A percentile compares a stretch with the other conserved stretches of the same genome.
Conservation (phyloP, 2,329 filamentous ascomycete species). For the Cordyceps tenuipes region DNA sequence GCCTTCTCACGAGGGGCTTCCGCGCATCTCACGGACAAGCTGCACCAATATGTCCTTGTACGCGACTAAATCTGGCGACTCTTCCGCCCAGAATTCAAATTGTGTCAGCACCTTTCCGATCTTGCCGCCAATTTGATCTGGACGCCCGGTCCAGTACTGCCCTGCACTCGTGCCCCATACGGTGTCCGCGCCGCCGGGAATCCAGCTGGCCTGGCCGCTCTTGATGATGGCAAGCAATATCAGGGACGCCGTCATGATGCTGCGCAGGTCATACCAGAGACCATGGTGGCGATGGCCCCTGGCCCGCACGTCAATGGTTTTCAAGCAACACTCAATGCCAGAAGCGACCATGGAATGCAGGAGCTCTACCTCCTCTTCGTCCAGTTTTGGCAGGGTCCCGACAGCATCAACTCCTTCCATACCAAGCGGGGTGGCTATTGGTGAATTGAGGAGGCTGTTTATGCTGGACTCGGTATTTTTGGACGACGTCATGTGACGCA, state of each 20-base stretch:
- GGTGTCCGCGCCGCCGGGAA: slow-evolving; percentile 14
- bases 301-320: slow-evolving; percentile 17
- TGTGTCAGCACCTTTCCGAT: slow-evolving; percentile 16
- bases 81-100: slow-evolving; percentile 16
- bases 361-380: slow-evolving; percentile 13
- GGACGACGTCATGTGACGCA: neutral
- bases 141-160: slow-evolving; percentile 10
- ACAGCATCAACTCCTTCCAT: neutral
- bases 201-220: slow-evolving; percentile 16
- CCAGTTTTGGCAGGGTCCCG: slow-evolving; percentile 1
- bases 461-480: slow-evolving; percentile 6
- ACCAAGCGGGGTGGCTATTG: neutral
- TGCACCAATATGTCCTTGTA: slow-evolving; percentile 14
- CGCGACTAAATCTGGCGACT: slow-evolving; percentile 14
- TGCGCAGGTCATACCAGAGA: slow-evolving; percentile 19
- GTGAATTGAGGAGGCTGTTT: slow-evolving; percentile 14
- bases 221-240: slow-evolving; percentile 16
- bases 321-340: slow-evolving; percentile 17
- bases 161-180: slow-evolving; percentile 13
- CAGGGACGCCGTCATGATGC: slow-evolving; percentile 16
- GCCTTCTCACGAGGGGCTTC: neutral
- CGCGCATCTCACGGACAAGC: slow-evolving; percentile 14
- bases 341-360: slow-evolving; percentile 15
- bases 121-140: slow-evolving; percentile 14
- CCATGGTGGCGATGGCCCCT: slow-evolving; percentile 19